Base-by-base conservation (phyloP, 2,329 filamentous ascomycete genomes). In the Penicillium occitanis region DNA sequence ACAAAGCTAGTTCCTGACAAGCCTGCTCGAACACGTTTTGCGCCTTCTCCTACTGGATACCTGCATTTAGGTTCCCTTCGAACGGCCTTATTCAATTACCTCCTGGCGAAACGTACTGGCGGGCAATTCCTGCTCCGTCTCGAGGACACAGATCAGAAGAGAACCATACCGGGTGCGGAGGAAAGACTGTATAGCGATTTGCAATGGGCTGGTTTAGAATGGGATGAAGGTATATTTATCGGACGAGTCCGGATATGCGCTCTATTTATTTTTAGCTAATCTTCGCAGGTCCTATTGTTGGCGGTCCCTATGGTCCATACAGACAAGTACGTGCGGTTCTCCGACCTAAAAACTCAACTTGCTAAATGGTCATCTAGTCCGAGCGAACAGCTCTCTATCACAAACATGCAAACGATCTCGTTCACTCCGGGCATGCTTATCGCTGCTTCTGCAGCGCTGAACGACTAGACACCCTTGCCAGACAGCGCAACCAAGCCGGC, bases 141-240 rank as follows among this genome's bases (percentile, higher is more conserved):
- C 69, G 95, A 99, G 81, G 95, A 99, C 77, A 99, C 95, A 4
- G 95, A 98, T 79, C 91, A 92, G 91, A 92, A 90, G 80, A 88
- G 95, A 67, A 89, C 94, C 8, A 88, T 98, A 3, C 79, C 83
- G 0, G 93, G 90, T 74, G 93, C 95, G 1, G 93, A 97, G 76
- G 78, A 89, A 67, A 86, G 88, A 64, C 80, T 99, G 2, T 91
- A 90, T 70, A 82, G 90, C 66, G 94, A 98, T 75, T 79, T 99
- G 63, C 84, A 85, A 79, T 99, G 95, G 95, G 91, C 93, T 19
- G 93, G 93, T 0, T 81, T 99, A 37, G 82, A 90, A 63, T 99
- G 94, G 94, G 93, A 97, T 78, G 96, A 99, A 87, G 93, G 89
- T 89, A 72, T 46, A 72, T 65, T 40, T 50, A 28, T 17, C 61